Evolutionary conservation across 768 basidiomycete genomes (phyloP).

Genomic region (Lactifluus volemus): DNA sequence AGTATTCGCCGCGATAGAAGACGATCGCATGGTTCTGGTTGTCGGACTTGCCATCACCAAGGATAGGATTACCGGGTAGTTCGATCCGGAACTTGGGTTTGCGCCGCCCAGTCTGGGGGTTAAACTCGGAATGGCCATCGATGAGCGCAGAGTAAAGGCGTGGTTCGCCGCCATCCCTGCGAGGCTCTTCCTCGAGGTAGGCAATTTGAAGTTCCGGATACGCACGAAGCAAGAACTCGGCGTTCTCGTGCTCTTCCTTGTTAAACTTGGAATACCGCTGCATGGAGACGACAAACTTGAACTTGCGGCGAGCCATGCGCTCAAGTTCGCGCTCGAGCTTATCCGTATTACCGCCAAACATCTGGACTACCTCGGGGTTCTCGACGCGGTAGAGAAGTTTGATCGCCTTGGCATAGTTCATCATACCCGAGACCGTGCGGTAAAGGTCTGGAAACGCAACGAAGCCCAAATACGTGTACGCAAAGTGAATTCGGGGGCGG

Average conservation of each 20-base stretch:
- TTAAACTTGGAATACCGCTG: conserved; percentile 99
- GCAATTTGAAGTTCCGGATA: conserved; percentile 99
- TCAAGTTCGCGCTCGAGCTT: conserved; percentile 93
- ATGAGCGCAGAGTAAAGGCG: conserved; percentile 94
- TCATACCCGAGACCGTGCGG: conserved; percentile 98
- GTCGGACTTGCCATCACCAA: conserved; percentile 98
- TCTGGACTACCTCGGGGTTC: conserved; percentile 97
- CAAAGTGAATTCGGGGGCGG: conserved; percentile 95
- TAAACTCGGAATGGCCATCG: conserved; percentile 96
- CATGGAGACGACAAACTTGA: conserved; percentile 99
- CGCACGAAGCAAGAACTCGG: conserved; percentile 93
- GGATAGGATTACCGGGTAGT: conserved; percentile 96
- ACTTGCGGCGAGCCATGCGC: conserved; percentile 95
- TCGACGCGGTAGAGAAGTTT: conserved; percentile 99
- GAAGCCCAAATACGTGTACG: conserved; percentile 99
- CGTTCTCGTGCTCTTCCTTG: conserved; percentile 98
- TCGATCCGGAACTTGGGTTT: conserved; percentile 98
- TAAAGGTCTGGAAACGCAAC: conserved; percentile 97
- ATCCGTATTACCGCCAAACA: conserved; percentile 96
- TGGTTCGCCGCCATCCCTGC: conserved; percentile 92
- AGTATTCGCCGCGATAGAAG: conserved; percentile 98
- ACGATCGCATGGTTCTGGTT: conserved; percentile 99
- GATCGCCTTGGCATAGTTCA: conserved; percentile 99
- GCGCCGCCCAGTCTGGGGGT: conserved; percentile 78
- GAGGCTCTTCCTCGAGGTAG: conserved; percentile 93